phyloP scores from a whole-genome alignment of 1,284 basidiomycete genomes.

The Hymenochaete sp. region DNA sequence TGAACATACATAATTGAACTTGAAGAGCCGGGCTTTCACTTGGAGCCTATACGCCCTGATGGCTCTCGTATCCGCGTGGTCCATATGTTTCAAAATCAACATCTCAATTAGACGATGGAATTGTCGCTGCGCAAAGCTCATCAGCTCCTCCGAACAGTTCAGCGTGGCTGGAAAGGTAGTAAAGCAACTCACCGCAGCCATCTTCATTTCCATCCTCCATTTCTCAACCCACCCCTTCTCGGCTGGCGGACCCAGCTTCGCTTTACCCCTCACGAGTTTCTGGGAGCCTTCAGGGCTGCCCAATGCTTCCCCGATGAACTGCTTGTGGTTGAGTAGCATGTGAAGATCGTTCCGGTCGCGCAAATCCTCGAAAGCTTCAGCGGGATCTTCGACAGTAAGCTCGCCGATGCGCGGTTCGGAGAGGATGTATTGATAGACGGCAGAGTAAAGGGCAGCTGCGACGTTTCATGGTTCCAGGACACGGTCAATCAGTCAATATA shows the following conservation, averaged over 20 bases:
- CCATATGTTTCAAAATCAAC: slow-evolving; percentile 71
- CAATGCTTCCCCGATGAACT: slow-evolving; percentile 62
- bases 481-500: slow-evolving; percentile 1
- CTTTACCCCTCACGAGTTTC: slow-evolving; percentile 30
- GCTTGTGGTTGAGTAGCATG: slow-evolving; percentile 60
- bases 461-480: slow-evolving; percentile 6
- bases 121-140: slow-evolving; percentile 57
- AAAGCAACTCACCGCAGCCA: slow-evolving; percentile 63
- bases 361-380: slow-evolving; percentile 91
- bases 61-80: slow-evolving; percentile 48
- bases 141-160: slow-evolving; percentile 4
- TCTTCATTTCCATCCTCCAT: slow-evolving; percentile 78
- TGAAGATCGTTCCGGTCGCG: slow-evolving; percentile 87
- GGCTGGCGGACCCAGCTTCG: slow-evolving; percentile 68
- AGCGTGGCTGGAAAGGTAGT: neutral
- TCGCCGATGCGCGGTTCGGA: slow-evolving; percentile 68
- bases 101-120: slow-evolving; percentile 90
- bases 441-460: slow-evolving; percentile 78
- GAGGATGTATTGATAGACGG: slow-evolving; percentile 76
- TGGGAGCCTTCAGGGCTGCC: slow-evolving; percentile 35
- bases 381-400: slow-evolving; percentile 94
- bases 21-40: slow-evolving; percentile 88
- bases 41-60: slow-evolving; percentile 68
- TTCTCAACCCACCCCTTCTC: slow-evolving; percentile 75
- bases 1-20: slow-evolving; percentile 83